Conservation (phyloP, 2,329 filamentous ascomycete species). For the Diaporthe sp. region DNA sequence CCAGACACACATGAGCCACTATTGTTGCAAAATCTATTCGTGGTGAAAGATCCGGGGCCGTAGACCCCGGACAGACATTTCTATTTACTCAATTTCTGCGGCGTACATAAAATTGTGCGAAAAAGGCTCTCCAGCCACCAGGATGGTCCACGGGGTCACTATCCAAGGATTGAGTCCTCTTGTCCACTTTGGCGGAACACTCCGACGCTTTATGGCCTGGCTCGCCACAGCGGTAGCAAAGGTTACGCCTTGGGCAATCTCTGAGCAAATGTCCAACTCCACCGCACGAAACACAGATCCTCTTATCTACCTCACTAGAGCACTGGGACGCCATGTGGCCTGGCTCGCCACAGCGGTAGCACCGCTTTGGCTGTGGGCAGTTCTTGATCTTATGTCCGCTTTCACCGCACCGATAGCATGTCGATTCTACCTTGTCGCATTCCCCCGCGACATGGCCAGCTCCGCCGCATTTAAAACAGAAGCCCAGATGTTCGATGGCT, state of each 20-base stretch:
- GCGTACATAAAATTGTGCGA: neutral
- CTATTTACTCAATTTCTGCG: neutral
- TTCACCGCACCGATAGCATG: neutral
- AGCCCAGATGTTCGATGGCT: neutral
- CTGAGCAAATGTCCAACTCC: neutral
- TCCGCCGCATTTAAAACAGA: neutral
- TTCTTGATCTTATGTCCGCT: neutral
- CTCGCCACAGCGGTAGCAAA: neutral
- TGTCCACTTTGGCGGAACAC: no score
- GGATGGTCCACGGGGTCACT: no score
- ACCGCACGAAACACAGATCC: neutral
- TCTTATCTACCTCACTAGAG: neutral
- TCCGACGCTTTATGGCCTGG: neutral
- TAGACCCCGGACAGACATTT: neutral
- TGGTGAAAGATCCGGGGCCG: neutral
- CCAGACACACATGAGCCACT: neutral
- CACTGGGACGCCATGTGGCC: neutral
- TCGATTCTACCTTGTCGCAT: neutral
- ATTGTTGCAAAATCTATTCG: neutral
- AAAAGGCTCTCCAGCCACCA: neutral
- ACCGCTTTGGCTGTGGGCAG: neutral
- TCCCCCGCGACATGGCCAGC: neutral
- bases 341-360: neutral
- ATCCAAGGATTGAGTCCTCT: no score
- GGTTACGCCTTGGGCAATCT: neutral